Evolutionary conservation across 352 stramenopile genomes (phyloP), one percentile per base, ranked within the genome.

Genomic region (Globisporangium polare): DNA sequence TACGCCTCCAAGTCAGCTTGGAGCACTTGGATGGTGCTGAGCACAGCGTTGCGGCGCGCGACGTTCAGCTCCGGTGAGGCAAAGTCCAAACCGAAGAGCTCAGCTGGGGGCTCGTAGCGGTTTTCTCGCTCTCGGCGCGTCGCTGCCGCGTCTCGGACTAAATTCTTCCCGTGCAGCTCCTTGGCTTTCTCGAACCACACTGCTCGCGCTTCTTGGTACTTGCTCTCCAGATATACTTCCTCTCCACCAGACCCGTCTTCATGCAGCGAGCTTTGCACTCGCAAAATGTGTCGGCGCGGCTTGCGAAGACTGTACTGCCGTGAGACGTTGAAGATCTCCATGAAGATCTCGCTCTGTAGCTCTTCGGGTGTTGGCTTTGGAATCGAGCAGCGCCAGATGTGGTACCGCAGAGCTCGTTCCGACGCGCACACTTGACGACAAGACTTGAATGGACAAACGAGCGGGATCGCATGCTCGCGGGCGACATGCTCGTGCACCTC

Each of bases 251-350:
- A 73, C 0, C 66, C 60, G 12, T 68, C 58, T 18, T 62, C 65
- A 15, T 55, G 53, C 22, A 68, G 27, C 5, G 62, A 37, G 22
- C 67, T 75, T 3, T 53, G 57, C 5, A 43, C 37, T 18, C 42
- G 66, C 29, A 82, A 63, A 1, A 66, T 39, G 46, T 94, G 85
- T 2, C 85, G 75, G 2, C 76, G 69, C 2, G 82, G 72, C 47
- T 94, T 94, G 1, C 78, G 73, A 41, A 91, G 71, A 55, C 80
- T 91, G 42, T 94, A 94, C 60, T 92, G 83, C 2, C 73, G 67
- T 27, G 85, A 94, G 0, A 90, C 63, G 55, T 83, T 66, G 35
- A 90, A 89, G 8, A 90, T 88, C 45, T 89, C 73, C 63, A 92
- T 83, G 59, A 91, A 92, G 1, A 89, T 63, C 29, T 72, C 69